A percentile compares a stretch with the other conserved stretches of the same genome.
Conservation (phyloP, 2,329 filamentous ascomycete genomes). For the Phoma herbarum region DNA sequence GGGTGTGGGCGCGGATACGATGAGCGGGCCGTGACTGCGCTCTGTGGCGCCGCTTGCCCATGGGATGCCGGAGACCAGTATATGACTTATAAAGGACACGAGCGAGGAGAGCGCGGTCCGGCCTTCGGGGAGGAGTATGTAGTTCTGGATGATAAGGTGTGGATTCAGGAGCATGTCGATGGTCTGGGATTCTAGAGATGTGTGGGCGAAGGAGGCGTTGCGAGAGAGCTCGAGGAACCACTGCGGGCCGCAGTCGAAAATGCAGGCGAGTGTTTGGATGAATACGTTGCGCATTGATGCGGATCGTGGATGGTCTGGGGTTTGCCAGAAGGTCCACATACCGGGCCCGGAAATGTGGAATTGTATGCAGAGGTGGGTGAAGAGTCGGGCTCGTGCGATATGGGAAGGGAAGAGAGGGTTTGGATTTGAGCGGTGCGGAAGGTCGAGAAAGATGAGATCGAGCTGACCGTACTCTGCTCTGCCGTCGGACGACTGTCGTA, state of each 20-base stretch:
- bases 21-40: constrained; percentile 42
- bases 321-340: constrained; percentile 41
- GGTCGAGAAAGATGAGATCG: constrained; percentile 52
- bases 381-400: constrained; percentile 43
- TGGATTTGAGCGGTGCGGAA: constrained; percentile 41
- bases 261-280: constrained; percentile 53
- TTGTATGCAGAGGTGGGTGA: constrained; percentile 49
- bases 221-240: constrained; percentile 51
- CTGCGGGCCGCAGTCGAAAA: constrained; percentile 51
- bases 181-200: constrained; percentile 26
- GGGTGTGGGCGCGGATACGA: constrained; percentile 31
- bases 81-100: constrained; percentile 28
- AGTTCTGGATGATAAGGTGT: constrained; percentile 50
- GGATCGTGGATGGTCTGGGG: constrained; percentile 44
- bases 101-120: constrained; percentile 30
- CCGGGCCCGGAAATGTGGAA: constrained; percentile 32
- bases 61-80: constrained; percentile 45
- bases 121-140: constrained; percentile 40
- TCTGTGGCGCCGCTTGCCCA: constrained; percentile 45
- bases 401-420: constrained; percentile 39
- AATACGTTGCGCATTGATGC: constrained; percentile 54
- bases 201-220: constrained; percentile 33
- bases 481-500: constrained; percentile 44
- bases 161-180: constrained; percentile 42
- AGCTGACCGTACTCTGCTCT: constrained; percentile 52